Evolutionary conservation across 2,329 filamentous ascomycete genomes (phyloP).

Genomic region (Leptographium wingfieldii): DNA sequence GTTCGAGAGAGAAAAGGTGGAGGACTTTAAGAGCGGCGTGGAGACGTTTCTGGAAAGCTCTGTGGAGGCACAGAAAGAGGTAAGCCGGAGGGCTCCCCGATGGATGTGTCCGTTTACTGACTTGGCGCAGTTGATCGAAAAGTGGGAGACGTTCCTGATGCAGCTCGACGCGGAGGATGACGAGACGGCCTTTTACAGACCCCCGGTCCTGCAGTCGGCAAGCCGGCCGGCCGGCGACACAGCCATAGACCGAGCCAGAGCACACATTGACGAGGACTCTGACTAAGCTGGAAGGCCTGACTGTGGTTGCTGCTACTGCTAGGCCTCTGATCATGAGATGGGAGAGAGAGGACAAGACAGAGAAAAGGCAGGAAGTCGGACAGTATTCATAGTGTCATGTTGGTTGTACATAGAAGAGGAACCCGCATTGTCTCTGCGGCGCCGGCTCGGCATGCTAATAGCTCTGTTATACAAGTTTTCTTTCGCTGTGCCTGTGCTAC

Average conservation of each 20-base stretch:
- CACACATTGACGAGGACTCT: conserved; percentile 47
- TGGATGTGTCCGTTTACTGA: conserved; percentile 9
- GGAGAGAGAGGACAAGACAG: neutral
- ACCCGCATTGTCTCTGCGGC: neutral
- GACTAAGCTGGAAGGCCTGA: conserved; percentile 22
- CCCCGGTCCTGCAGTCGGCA: conserved; percentile 41
- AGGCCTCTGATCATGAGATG: neutral
- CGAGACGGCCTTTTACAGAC: conserved; percentile 53
- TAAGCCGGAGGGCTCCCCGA: conserved; percentile 28
- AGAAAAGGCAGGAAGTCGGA: neutral
- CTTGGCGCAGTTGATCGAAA: conserved; percentile 50
- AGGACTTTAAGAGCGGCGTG: conserved; percentile 96
- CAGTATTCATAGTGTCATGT: neutral
- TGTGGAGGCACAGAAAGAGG: conserved; percentile 97
- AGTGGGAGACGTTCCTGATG: conserved; percentile 97
- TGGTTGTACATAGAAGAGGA: conserved; percentile 16
- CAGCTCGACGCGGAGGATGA: conserved; percentile 92
- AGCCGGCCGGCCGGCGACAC: conserved; percentile 41
- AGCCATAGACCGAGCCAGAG: conserved; percentile 46
- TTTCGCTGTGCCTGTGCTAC: conserved; percentile 12
- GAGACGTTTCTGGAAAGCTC: conserved; percentile 96
- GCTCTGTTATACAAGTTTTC: conserved; percentile 3
- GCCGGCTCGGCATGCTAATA: neutral
- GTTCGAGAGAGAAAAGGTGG: conserved; percentile 94
- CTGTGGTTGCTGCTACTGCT: neutral